These are phyloP conservation scores for Chaetomium tenue DNA, from an alignment of 495 filamentous ascomycete genomes.

Conservation along the genomic window DNA sequence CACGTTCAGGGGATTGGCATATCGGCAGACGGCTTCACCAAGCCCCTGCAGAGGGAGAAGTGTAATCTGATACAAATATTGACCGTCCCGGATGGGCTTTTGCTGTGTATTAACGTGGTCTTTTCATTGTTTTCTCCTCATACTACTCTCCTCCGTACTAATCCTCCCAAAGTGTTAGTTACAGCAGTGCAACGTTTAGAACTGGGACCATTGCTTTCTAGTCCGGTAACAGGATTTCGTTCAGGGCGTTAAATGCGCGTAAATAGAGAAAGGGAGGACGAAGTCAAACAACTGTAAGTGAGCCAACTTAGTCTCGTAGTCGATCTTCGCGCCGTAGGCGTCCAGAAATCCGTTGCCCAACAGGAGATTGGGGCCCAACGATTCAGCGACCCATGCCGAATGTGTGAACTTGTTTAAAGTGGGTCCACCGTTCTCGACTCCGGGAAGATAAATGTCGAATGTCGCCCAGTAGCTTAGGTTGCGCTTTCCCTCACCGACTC, in stretches of 20 bases:
- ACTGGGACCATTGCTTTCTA: too few relatives aligned
- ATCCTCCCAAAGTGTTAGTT: too few relatives aligned
- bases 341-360: not conserved
- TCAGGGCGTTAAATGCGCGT: not conserved
- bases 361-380: not conserved
- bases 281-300: not conserved
- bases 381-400: not conserved
- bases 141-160: too few relatives aligned
- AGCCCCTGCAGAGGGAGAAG: too few relatives aligned
- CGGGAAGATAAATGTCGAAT: not conserved
- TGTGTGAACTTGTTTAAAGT: not conserved
- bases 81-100: too few relatives aligned
- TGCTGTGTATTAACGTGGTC: too few relatives aligned
- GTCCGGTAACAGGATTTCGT: too few relatives aligned
- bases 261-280: not conserved
- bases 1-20: too few relatives aligned
- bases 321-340: not conserved
- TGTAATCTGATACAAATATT: too few relatives aligned
- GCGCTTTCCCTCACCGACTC: not conserved
- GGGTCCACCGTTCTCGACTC: not conserved
- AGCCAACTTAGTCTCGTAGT: not conserved
- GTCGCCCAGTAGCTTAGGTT: not conserved
- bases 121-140: too few relatives aligned
- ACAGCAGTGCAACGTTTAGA: too few relatives aligned
- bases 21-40: too few relatives aligned